A percentile compares a stretch with the other conserved stretches of the same genome.
phyloP scores from a whole-genome alignment of 129 eudicot genomes.

The Lactuca saligna region DNA sequence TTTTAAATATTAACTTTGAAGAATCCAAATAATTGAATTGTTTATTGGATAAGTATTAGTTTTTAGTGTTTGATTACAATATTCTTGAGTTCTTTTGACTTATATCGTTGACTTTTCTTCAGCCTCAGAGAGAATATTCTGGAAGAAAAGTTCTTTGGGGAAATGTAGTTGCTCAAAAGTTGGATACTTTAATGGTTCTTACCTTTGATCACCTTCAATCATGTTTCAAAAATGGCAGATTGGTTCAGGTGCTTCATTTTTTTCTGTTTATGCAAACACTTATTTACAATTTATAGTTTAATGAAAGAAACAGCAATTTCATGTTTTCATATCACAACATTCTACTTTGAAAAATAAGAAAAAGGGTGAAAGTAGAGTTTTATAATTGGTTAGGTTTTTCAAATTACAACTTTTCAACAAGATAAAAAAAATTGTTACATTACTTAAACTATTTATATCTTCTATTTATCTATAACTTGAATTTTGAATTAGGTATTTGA shows the following conservation, averaged over 20 bases:
- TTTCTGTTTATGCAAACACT: too few species aligned
- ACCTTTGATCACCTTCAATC: slow-evolving; percentile 68
- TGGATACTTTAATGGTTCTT: slow-evolving; percentile 75
- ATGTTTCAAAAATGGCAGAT: slow-evolving; percentile 55
- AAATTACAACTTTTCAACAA: too few species aligned
- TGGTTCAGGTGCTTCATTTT: slow-evolving; percentile 47
- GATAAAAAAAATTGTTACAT: too few species aligned
- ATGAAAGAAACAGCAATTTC: background rate
- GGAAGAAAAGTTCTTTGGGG: slow-evolving; percentile 60
- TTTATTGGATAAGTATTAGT: background rate
- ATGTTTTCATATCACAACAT: too few species aligned
- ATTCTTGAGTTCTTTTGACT: too few species aligned
- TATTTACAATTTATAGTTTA: too few species aligned
- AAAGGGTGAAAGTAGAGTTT: too few species aligned
- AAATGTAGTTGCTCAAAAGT: slow-evolving; percentile 54
- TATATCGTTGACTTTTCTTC: slow-evolving; percentile 9
- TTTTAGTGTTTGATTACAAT: too few species aligned
- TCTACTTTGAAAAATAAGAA: too few species aligned
- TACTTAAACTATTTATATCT: too few species aligned
- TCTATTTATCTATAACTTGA: too few species aligned
- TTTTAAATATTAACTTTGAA: background rate
- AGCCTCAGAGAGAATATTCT: slow-evolving; percentile 50
- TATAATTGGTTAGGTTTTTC: too few species aligned
- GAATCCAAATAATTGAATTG: background rate
- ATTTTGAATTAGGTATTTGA: slow-evolving; percentile 62